Evolutionary conservation across 139 green algal genomes (phyloP), one percentile per base, ranked within the genome.

Genomic region (Chlamydomonas applanata): DNA sequence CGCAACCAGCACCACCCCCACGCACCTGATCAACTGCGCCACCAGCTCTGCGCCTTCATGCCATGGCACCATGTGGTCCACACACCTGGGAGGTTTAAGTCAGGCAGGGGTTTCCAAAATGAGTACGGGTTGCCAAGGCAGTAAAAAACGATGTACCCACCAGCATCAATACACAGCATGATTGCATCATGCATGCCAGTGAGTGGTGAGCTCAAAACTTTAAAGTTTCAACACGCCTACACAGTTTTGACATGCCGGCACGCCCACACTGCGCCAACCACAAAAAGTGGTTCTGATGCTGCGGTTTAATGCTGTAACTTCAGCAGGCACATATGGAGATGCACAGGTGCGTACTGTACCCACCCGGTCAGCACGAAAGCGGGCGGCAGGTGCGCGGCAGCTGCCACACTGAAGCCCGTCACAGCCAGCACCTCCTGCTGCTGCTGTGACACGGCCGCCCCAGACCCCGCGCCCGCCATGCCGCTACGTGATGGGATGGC

Each of bases 401-500:
- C 35, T 34, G 27, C 40, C 46, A 2, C 45, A 30, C 40, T 57
- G 24, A 52, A 35, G 32, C 45, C n/a, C 29, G 34, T 68, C 19
- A 24, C 74, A 62, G 52, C 22, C 54, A 57, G 52, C 17, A 67
- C 36, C 34, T 59, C 16, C 14, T 36, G 5, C 36, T 24, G 32
- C 24, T 59, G 44, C n/a, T 36, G 9, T 34, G 44, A 29, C 62
- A 52, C 56, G 19, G 29, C 59, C 0, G 49, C 29, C 11, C 14
- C 71, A 16, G 44, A 35, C 17, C 25, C 59, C 33, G 53, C 30
- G 0, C 56, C 72, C 4, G 63, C 32, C 25, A 89, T 74, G 14
- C 85, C 87, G 3, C 89, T 79, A 4, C 82, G 65, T 9, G 84
- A 69, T 0, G 84, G 59, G 29, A 93, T 84, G 25, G 61, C 73